Evolutionary conservation across 164 flowering plant species (phyloP), one percentile per base, ranked within the genome.

Genomic region (Vitis rotundifolia): DNA sequence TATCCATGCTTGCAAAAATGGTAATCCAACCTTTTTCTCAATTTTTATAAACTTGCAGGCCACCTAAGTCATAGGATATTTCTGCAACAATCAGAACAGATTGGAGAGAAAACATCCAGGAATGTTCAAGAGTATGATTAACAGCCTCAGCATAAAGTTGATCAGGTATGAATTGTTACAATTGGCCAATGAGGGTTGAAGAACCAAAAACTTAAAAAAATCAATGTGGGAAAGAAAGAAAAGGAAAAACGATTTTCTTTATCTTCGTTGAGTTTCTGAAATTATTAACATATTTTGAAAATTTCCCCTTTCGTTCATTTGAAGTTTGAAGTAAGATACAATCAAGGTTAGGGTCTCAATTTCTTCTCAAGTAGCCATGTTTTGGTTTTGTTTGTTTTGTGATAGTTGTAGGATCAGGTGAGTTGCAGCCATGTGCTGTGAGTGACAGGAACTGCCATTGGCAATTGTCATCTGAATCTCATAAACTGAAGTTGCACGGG

Each of bases 21-120:
- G 44, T 31, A 31, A 31, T 31, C 44, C 5, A 0, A 0, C 44
- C 44, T 31, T 31, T 3, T 31, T 31, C 44, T 6, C 44, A 31
- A 31, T 31, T 31, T 31, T 31, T 31, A 31, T 31, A 2, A 31
- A 31, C 44, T 31, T 31, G 44, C 0, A 31, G 44, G 44, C 44
- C 44, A 31, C 44, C 7, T 31, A 37, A 37, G 44, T 37, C 44
- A 37, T 37, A 37, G 44, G 44, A 37, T 37, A 37, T 37, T 37
- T 37, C 44, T 37, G 5, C 44, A 37, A 6, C 44, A 37, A 37
- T 37, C 44, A 37, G 6, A 37, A 85, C 87, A 14, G 89, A 85
- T 70, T 85, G 89, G 89, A 83, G 89, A 70, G 7, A 85, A 81
- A 69, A 87, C 87, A 29, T 83, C 88, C 0, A 67, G 88, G 44